Evolutionary conservation across 2,329 filamentous ascomycete genomes (phyloP).

Genomic region (Emmonsia crescens): DNA sequence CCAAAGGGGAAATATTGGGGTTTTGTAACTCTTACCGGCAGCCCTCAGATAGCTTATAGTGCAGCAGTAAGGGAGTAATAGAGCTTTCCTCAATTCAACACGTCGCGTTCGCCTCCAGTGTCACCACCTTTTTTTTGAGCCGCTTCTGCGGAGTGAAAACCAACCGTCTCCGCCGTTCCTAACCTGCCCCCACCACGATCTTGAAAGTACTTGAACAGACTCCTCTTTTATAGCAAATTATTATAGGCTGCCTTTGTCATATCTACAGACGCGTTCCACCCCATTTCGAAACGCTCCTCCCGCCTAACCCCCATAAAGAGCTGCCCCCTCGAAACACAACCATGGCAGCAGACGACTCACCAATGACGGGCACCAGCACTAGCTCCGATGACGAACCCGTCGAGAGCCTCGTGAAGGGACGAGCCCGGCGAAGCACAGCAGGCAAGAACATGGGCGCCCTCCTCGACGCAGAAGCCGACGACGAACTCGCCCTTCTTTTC

Average conservation of each 20-base stretch:
- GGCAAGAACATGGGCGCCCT: conserved; percentile 75
- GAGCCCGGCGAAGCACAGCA: conserved; percentile 66
- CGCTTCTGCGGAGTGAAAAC: neutral
- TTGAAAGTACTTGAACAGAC: neutral
- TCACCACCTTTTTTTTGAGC: neutral
- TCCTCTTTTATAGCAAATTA: neutral
- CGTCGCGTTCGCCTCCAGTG: neutral
- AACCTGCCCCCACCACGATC: neutral
- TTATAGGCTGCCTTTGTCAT: neutral
- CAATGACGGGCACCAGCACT: neutral
- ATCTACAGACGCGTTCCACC: neutral
- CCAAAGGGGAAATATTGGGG: neutral
- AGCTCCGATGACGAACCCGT: neutral
- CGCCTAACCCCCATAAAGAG: too few species aligned
- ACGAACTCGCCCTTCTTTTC: conserved; percentile 61
- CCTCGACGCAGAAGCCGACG: conserved; percentile 61
- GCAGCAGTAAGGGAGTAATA: neutral
- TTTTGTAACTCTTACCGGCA: neutral
- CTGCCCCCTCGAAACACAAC: neutral
- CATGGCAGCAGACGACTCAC: neutral
- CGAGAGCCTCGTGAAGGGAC: conserved; percentile 57
- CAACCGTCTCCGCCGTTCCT: neutral
- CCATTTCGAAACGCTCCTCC: neutral
- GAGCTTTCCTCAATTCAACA: neutral
- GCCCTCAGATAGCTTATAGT: neutral